Percentiles rank a stretch among this genome's conserved stretches.
Conservation (phyloP, 352 stramenopile genomes). For the Pythium guiyangense region DNA sequence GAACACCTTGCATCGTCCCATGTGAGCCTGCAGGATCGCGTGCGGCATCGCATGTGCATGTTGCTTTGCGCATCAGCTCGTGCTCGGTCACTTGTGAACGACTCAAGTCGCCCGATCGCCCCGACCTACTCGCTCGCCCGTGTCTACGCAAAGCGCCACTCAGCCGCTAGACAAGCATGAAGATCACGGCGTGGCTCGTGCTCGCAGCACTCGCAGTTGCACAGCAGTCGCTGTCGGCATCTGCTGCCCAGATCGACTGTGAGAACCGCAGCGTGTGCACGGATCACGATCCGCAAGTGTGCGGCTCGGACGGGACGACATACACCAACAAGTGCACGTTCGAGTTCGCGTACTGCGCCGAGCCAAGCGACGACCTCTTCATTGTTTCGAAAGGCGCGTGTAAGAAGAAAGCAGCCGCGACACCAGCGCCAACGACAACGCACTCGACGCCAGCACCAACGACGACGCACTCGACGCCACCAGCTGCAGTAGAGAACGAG, state of each 20-base stretch:
- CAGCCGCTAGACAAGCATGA: conserved; percentile 7
- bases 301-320: conserved; percentile 45
- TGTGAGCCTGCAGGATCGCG: no score
- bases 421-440: no score
- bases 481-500: no score
- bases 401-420: not conserved
- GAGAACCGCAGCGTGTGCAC: conserved; percentile 14
- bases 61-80: no score
- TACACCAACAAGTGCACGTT: conserved; percentile 54
- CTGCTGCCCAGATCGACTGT: conserved; percentile 2
- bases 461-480: no score
- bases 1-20: no score
- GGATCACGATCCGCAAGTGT: conserved; percentile 34
- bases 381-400: conserved; percentile 25
- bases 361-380: conserved; percentile 15
- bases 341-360: conserved; percentile 30
- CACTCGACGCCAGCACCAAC: no score
- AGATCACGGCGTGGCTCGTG: conserved; percentile 1
- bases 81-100: no score
- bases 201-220: conserved; percentile 1
- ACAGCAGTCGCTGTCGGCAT: not conserved
- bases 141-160: no score
- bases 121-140: no score
- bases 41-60: no score
- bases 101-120: no score